Evolutionary conservation across 768 basidiomycete species (phyloP), one percentile per base, ranked within the genome.

Genomic region (Lactarius evosmus): DNA sequence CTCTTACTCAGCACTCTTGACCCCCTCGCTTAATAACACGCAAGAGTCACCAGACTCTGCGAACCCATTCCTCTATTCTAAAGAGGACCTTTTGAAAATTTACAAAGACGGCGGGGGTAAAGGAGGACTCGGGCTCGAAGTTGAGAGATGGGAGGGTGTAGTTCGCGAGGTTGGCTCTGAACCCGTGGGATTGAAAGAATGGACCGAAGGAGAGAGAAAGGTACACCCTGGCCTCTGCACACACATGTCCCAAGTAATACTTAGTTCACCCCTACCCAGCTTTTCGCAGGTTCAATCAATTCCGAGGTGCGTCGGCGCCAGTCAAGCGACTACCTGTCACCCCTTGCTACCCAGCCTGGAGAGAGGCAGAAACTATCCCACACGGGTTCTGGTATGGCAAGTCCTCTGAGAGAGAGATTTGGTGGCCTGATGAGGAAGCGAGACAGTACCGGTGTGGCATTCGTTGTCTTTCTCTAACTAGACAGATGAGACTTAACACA

Each of bases 71-170:
- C 82, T 87, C 71, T 95, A 93, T 76, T 85, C 89, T 5, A 93
- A 87, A 75, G 91, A 93, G 70, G 91, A 93, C 58, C 79, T 95
- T 77, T 80, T 94, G 59, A 80, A 83, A 76, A 88, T 95, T 66
- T 94, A 90, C 74, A 88, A 82, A 74, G 91, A 93, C 66, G 88
- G 88, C 58, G 85, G 84, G 29, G 86, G 87, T 41, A 85, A 81
- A 69, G 83, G 85, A 66, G 86, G 85, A 51, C 81, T 95, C 36
- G 90, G 88, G 50, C 78, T 93, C 46, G 93, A 94, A 75, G 91
- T 94, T 16, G 93, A 93, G 75, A 81, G 88, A 66, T 93, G 90
- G 88, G 89, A 93, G 63, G 93, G 93, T 61, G 87, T 95, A 68
- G 90, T 93, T 29, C 85, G 87, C 63, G 92, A 93, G 72, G 76